A percentile compares a stretch with the other conserved stretches of the same genome.
Evolutionary conservation across 352 stramenopile genomes (phyloP).

Genomic region (Phytophthora europaea): DNA sequence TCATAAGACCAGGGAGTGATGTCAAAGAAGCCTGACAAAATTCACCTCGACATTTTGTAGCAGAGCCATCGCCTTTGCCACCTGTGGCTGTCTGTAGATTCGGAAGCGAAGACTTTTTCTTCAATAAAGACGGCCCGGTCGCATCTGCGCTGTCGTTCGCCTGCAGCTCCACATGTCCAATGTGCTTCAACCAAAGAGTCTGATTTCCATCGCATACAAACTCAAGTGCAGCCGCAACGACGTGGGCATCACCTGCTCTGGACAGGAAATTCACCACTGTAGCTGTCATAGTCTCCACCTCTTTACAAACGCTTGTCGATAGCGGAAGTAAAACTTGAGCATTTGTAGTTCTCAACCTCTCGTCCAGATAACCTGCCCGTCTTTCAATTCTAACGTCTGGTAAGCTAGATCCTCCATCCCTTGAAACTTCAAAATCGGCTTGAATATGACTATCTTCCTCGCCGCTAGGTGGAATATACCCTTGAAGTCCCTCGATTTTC

Average conservation of each 20-base stretch:
- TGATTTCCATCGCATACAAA: slow-evolving; percentile 49
- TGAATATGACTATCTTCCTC: slow-evolving; percentile 31
- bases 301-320: slow-evolving; percentile 30
- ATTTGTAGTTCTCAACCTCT: neutral
- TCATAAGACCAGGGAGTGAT: slow-evolving; percentile 50
- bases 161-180: slow-evolving; percentile 32
- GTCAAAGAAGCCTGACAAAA: slow-evolving; percentile 60
- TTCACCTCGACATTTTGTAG: slow-evolving; percentile 68
- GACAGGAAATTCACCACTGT: slow-evolving; percentile 43
- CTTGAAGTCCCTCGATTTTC: slow-evolving; percentile 34
- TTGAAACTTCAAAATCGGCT: slow-evolving; percentile 21
- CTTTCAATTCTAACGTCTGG: slow-evolving; percentile 32
- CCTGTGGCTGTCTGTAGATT: slow-evolving; percentile 35
- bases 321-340: slow-evolving; percentile 5
- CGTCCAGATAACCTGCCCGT: slow-evolving; percentile 24
- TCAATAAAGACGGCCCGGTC: neutral
- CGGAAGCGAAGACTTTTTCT: slow-evolving; percentile 56
- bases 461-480: slow-evolving; percentile 24
- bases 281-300: slow-evolving; percentile 33
- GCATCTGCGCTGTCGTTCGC: slow-evolving; percentile 1
- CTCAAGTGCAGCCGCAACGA: slow-evolving; percentile 39
- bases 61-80: slow-evolving; percentile 9
- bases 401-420: slow-evolving; percentile 16
- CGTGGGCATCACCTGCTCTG: slow-evolving; percentile 8
- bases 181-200: slow-evolving; percentile 53